phyloP scores from a whole-genome alignment of 441 rosid species.

The Populus hybrid region DNA sequence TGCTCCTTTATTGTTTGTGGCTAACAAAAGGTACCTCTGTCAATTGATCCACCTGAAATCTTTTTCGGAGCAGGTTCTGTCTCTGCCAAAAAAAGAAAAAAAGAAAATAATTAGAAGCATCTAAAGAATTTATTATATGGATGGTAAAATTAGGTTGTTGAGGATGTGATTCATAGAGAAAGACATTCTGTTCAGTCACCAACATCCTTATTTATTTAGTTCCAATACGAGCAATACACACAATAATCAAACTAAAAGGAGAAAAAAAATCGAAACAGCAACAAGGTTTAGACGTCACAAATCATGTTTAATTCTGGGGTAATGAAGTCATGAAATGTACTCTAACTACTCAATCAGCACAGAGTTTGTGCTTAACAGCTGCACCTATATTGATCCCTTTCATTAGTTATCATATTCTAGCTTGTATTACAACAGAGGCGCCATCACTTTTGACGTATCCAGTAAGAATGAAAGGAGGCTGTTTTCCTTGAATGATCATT shows the following conservation, averaged over 20 bases:
- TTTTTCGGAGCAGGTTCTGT: slow-evolving; percentile 47
- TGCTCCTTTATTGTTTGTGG: not conserved
- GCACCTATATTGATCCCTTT: not conserved
- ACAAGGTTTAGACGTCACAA: not conserved
- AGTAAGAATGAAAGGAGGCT: not conserved
- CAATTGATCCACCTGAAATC: slow-evolving; percentile 55
- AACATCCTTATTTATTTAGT: not conserved
- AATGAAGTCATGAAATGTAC: not conserved
- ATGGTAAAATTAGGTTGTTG: not conserved
- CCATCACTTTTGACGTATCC: not conserved
- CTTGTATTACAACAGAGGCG: not conserved
- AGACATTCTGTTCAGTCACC: not conserved
- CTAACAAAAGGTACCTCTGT: slow-evolving; percentile 51
- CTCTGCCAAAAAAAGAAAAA: slow-evolving; percentile 36
- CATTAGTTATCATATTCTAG: not conserved
- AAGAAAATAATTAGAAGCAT: not conserved
- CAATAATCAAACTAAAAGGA: not conserved
- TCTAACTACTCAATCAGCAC: not conserved
- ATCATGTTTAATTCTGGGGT: not conserved
- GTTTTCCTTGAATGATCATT: not conserved
- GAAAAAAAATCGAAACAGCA: not conserved
- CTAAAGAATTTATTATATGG: not conserved
- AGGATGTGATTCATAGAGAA: not conserved
- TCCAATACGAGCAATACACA: not conserved
- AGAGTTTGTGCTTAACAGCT: not conserved